Base-by-base conservation (phyloP, 208 protist genomes). In the Porcisia hertigi region DNA sequence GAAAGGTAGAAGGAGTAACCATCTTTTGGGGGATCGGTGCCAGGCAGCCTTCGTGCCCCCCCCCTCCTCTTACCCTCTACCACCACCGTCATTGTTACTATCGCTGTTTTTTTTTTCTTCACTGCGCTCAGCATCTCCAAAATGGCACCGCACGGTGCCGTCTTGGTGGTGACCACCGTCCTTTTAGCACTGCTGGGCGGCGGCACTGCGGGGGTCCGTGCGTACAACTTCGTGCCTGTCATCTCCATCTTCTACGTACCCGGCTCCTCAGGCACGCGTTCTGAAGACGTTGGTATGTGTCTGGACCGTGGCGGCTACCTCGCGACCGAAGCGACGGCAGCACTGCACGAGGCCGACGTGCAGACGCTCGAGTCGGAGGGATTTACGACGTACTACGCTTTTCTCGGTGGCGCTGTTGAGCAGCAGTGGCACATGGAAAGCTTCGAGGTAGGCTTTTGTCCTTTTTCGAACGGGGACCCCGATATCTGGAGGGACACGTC, bases 391-490 rank as follows among this genome's bases (percentile, higher is more conserved):
- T 86, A 76, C 78, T 86, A 79, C 79, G 55, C 73, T 34, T 83
- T 74, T 58, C 77, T 86, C 55, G 82, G 79, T 60, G 82, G 70
- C 9, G 69, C 71, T 41, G 76, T 76, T 36, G 34, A 49, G 47
- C 53, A 78, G 52, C 52, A 57, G n/a, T 36, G 52, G 41, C 54
- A 57, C 14, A 66, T 52, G 16, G 18, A 67, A 5, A 53, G 64
- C 69, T 53, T 30, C 11, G 4, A 39, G 23, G 9, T 25, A 1
- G 53, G 55, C 11, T 62, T 69, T 36, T 77, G 73, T 30, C 73
- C 73, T 9, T 77, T 57, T 23, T 34, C 23, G 0, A 16, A n/a
- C 16, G 18, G 12, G 20, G 73, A 77, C 53, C 73, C 63, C 6
- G 67, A 69, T 11, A 39, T 63, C 1, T 49, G 65, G 45, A 9